Evolutionary conservation across 768 basidiomycete genomes (phyloP).

Genomic region (Dacryopinax primogenitus): DNA sequence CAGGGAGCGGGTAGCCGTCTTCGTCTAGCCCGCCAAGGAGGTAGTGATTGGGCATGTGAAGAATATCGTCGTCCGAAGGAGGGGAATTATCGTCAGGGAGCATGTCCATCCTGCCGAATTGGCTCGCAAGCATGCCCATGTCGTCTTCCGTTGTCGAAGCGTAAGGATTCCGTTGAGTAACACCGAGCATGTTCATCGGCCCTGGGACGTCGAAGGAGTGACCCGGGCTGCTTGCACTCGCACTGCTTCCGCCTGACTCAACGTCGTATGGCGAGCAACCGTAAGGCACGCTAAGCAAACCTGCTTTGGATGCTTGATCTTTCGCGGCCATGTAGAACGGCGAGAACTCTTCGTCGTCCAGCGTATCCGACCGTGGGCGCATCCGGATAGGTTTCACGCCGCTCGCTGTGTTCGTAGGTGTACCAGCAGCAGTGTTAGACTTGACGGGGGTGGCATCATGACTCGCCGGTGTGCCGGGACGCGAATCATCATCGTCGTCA

Average conservation of each 20-base stretch:
- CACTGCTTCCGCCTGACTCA: background rate
- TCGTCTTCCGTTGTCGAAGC: constrained; percentile 6
- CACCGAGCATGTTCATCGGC: constrained; percentile 9
- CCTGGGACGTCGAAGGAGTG: constrained; percentile 2
- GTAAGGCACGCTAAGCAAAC: background rate
- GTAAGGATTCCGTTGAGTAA: constrained; percentile 7
- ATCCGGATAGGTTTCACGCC: constrained; percentile 13
- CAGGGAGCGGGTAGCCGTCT: constrained; percentile 14
- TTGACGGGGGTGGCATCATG: constrained; percentile 28
- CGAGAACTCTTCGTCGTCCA: constrained; percentile 74
- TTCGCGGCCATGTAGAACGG: constrained; percentile 45
- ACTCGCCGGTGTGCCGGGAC: background rate
- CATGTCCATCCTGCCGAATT: background rate
- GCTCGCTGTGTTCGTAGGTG: constrained; percentile 28
- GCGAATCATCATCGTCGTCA: constrained; percentile 3
- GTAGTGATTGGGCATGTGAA: constrained; percentile 11
- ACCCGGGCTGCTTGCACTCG: background rate
- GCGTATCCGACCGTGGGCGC: constrained; percentile 11
- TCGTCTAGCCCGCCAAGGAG: constrained; percentile 11
- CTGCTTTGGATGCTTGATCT: constrained; percentile 11
- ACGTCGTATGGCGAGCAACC: constrained; percentile 8
- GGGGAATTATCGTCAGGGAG: constrained; percentile 12
- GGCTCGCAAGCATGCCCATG: constrained; percentile 2
- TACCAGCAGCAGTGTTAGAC: constrained; percentile 56
- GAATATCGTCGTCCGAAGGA: constrained; percentile 14